Evolutionary conservation across 2,329 filamentous ascomycete species (phyloP).

Genomic region (Scedosporium dehoogii): DNA sequence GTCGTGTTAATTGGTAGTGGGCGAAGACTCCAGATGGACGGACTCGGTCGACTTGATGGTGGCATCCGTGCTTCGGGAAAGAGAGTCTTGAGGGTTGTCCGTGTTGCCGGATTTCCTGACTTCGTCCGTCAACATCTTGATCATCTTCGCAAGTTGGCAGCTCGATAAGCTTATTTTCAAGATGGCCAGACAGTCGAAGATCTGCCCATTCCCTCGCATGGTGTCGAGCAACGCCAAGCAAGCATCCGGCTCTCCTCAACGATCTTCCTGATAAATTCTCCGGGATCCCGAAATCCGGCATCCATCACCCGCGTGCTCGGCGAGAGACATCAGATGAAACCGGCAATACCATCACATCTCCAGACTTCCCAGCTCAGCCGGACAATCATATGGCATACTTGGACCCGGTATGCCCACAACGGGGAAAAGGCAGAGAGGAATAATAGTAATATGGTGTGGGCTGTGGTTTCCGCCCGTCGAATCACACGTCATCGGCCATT

Average conservation of each 20-base stretch:
- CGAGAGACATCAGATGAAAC: conserved; percentile 1
- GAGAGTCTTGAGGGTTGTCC: too few relatives aligned
- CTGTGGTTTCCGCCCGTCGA: not conserved
- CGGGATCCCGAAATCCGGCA: not conserved
- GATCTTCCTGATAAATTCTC: not conserved
- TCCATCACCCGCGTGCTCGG: not conserved
- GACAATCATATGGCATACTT: not conserved
- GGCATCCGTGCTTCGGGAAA: not conserved
- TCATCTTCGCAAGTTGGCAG: not conserved
- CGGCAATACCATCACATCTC: not conserved
- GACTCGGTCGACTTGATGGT: not conserved
- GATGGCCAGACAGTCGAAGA: not conserved
- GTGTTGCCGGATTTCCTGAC: too few relatives aligned
- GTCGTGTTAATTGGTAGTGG: too few relatives aligned
- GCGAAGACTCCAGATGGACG: too few relatives aligned
- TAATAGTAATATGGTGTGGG: too few relatives aligned
- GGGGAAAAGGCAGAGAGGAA: too few relatives aligned
- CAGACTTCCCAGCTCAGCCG: not conserved
- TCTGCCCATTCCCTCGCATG: not conserved
- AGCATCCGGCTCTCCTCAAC: not conserved
- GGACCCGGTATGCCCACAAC: not conserved
- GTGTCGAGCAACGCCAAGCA: not conserved
- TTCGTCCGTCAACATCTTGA: not conserved
- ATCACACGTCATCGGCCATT: not conserved
- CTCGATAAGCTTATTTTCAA: too few relatives aligned